A percentile compares a stretch with the other conserved stretches of the same genome.
Evolutionary conservation across 371 early-diverging fungal species (phyloP).

Genomic region (Mucor indicus): DNA sequence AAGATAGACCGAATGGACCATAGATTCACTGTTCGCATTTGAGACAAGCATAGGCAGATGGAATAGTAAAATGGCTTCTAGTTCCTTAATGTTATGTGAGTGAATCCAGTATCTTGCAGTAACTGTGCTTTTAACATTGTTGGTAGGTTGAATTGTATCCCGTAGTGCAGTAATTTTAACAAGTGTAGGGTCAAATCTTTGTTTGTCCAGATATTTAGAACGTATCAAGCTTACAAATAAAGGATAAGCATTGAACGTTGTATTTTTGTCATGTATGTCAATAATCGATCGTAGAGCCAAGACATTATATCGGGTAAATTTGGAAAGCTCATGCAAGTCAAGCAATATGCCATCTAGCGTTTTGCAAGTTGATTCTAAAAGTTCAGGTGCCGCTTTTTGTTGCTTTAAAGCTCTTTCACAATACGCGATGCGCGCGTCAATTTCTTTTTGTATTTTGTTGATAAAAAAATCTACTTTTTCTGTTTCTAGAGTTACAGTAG

Average conservation of each 20-base stretch:
- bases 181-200: constrained; percentile 79
- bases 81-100: constrained; percentile 95
- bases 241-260: constrained; percentile 16
- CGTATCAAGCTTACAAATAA: constrained; percentile 30
- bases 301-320: constrained; percentile 94
- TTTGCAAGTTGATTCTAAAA: constrained; percentile 62
- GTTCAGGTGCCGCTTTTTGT: constrained; percentile 17
- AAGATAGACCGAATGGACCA: constrained; percentile 93
- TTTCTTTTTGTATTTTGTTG: constrained; percentile 79
- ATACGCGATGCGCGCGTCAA: constrained; percentile 80
- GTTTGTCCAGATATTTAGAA: constrained; percentile 31
- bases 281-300: constrained; percentile 93
- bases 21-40: constrained; percentile 81
- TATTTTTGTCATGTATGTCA: constrained; percentile 77
- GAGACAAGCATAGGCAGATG: constrained; percentile 95
- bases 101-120: constrained; percentile 99
- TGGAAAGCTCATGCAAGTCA: constrained; percentile 88
- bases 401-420: constrained; percentile 51
- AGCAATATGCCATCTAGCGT: constrained; percentile 76
- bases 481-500: constrained; percentile 80
- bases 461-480: constrained; percentile 70
- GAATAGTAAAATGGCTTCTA: constrained; percentile 89
- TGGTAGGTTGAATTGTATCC: constrained; percentile 67
- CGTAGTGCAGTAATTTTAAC: constrained; percentile 86
- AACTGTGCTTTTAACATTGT: constrained; percentile 72